Conservation (phyloP, 371 early-diverging fungal genomes). For the Hamiltosporidium magnivora region DNA sequence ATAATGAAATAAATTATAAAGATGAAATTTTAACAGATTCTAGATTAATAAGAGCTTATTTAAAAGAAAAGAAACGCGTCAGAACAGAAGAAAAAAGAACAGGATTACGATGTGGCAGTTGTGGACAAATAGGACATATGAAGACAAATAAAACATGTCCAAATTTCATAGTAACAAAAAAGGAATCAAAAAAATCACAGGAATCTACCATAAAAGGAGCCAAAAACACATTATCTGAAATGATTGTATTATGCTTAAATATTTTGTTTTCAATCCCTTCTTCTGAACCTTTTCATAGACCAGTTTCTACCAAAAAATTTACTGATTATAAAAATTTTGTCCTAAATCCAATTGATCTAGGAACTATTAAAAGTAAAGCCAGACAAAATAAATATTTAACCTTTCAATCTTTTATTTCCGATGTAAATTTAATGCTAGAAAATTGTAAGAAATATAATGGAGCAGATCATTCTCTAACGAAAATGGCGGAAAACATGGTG, state of each 20-base stretch:
- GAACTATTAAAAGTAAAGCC: constrained; percentile 51
- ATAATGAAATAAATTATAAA: constrained; percentile 21
- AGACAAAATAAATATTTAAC: constrained; percentile 38
- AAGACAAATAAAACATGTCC: constrained; percentile 57
- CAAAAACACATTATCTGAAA: constrained; percentile 24
- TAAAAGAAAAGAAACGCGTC: constrained; percentile 48
- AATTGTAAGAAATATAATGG: constrained; percentile 57
- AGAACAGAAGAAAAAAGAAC: constrained; percentile 48
- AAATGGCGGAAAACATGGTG: constrained; percentile 47
- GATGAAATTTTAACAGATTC: constrained; percentile 46
- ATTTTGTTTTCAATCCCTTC: constrained; percentile 38
- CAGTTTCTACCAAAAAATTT: constrained; percentile 57
- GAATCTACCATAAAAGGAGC: constrained; percentile 42
- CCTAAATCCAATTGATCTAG: constrained; percentile 52
- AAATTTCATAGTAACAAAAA: constrained; percentile 35
- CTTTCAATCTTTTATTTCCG: constrained; percentile 45
- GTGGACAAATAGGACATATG: constrained; percentile 57
- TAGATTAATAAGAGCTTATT: constrained; percentile 50
- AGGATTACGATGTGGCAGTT: constrained; percentile 50
- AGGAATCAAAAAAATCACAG: constrained; percentile 32
- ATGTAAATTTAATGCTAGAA: constrained; percentile 46
- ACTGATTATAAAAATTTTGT: constrained; percentile 50
- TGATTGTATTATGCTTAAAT: constrained; percentile 37
- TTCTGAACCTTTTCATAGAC: constrained; percentile 54
- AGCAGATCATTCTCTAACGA: constrained; percentile 51